Percentiles rank a stretch among this genome's conserved stretches.
phyloP scores from a whole-genome alignment of 140 eudicot species.

The Ambrosia hybrid region DNA sequence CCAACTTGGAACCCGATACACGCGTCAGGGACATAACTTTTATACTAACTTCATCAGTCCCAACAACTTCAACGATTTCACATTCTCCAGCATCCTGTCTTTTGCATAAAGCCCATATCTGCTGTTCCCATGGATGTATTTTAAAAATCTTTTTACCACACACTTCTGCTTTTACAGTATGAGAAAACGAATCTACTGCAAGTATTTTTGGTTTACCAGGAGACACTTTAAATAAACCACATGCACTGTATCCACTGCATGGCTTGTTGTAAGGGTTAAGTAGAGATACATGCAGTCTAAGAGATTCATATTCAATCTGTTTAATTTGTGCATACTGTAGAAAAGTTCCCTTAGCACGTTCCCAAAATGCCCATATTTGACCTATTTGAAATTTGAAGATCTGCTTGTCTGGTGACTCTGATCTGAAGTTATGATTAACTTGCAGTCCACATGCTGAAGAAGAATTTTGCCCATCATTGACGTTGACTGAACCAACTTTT shows the following conservation, averaged over 20 bases:
- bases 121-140: constrained; percentile 51
- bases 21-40: constrained; percentile 37
- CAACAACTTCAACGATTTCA: constrained; percentile 50
- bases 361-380: constrained; percentile 63
- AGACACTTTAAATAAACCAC: constrained; percentile 47
- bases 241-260: background rate
- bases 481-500: constrained; percentile 11
- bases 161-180: constrained; percentile 36
- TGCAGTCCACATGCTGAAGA: constrained; percentile 5
- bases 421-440: constrained; percentile 37
- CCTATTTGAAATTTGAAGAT: constrained; percentile 40
- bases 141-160: constrained; percentile 8
- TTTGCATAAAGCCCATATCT: constrained; percentile 58
- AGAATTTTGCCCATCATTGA: constrained; percentile 16
- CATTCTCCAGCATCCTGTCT: constrained; percentile 38
- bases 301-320: constrained; percentile 32
- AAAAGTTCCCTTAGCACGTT: constrained; percentile 20
- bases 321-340: constrained; percentile 42
- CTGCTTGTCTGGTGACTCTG: constrained; percentile 18
- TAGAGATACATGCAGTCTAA: constrained; percentile 25
- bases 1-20: constrained; percentile 39
- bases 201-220: constrained; percentile 16
- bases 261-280: constrained; percentile 32
- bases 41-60: constrained; percentile 21
- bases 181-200: constrained; percentile 43